These are phyloP conservation scores for Tricholoma flavovirens DNA, from an alignment of 768 basidiomycete genomes.

Conservation along the genomic window DNA sequence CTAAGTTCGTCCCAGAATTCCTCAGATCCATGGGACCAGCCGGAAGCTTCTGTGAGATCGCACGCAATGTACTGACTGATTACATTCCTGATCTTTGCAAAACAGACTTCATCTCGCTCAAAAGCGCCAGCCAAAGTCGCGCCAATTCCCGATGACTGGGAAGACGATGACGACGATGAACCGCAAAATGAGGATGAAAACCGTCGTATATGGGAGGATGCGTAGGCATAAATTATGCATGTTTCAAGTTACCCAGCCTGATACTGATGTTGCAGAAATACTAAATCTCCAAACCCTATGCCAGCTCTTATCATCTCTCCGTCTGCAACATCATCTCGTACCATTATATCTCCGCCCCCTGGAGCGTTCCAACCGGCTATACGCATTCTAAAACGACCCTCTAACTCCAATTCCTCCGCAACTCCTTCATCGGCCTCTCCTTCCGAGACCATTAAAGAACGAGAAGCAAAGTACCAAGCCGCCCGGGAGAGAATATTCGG, in stretches of 20 bases:
- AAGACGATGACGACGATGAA: conserved; percentile 21
- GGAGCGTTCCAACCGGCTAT: conserved; percentile 57
- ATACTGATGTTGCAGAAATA: conserved; percentile 38
- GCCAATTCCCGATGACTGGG: conserved; percentile 24
- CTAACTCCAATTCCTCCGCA: conserved; percentile 23
- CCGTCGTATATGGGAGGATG: conserved; percentile 61
- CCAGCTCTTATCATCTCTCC: conserved; percentile 50
- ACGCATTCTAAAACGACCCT: conserved; percentile 69
- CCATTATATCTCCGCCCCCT: conserved; percentile 43
- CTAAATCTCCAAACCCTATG: conserved; percentile 57
- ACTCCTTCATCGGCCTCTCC: conserved; percentile 19
- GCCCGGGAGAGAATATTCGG: conserved; percentile 74
- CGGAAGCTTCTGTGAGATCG: conserved; percentile 11
- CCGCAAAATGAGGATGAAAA: conserved; percentile 33
- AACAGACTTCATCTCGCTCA: conserved; percentile 11
- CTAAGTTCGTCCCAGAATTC: conserved; percentile 10
- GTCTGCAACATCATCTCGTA: conserved; percentile 27
- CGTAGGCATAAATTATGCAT: conserved; percentile 41
- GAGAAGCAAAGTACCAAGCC: conserved; percentile 68
- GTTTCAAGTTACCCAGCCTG: not conserved
- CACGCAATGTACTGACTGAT: not conserved
- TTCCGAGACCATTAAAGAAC: conserved; percentile 46
- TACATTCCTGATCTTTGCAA: not conserved
- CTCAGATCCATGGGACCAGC: conserved; percentile 18
- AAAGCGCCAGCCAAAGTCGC: conserved; percentile 3